Evolutionary conservation across 1,284 basidiomycete species (phyloP).

Genomic region (Ceratobasidium sp.): DNA sequence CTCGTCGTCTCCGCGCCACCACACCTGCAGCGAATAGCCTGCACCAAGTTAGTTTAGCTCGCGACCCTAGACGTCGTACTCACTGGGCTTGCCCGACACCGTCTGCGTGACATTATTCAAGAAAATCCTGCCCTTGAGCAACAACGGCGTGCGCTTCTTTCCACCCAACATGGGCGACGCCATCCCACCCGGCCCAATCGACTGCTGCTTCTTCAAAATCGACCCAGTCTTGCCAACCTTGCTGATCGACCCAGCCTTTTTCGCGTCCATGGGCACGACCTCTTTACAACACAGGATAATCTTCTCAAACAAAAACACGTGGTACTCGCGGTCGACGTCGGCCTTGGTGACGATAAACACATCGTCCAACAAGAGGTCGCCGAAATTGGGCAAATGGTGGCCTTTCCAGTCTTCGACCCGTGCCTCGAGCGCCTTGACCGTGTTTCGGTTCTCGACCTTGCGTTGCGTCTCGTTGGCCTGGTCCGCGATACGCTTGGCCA

Average conservation of each 20-base stretch:
- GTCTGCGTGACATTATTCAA: conserved; percentile 88
- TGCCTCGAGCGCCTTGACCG: conserved; percentile 85
- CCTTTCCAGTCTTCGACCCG: conserved; percentile 99
- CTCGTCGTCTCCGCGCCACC: conserved; percentile 93
- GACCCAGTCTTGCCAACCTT: conserved; percentile 76
- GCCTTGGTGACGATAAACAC: conserved; percentile 96
- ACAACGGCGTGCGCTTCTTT: conserved; percentile 78
- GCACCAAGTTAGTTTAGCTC: conserved; percentile 39
- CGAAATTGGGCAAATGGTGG: conserved; percentile 93
- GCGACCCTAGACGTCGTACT: not conserved
- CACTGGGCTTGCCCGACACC: conserved; percentile 56
- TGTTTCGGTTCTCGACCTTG: conserved; percentile 82
- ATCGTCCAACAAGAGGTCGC: conserved; percentile 91
- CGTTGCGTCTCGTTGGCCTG: conserved; percentile 96
- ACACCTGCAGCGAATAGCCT: conserved; percentile 70
- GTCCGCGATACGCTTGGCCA: conserved; percentile 92
- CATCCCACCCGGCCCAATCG: conserved; percentile 49
- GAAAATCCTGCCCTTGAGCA: conserved; percentile 97
- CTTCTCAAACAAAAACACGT: conserved; percentile 98
- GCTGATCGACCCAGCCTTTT: conserved; percentile 53
- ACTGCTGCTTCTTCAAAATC: conserved; percentile 72
- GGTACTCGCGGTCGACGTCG: conserved; percentile 96
- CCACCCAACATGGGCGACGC: conserved; percentile 52
- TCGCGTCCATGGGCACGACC: conserved; percentile 52
- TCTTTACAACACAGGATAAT: conserved; percentile 99